Evolutionary conservation across 139 green algal genomes (phyloP), one percentile per base, ranked within the genome.

Genomic region (Auxenochlorella pyrenoidosa): DNA sequence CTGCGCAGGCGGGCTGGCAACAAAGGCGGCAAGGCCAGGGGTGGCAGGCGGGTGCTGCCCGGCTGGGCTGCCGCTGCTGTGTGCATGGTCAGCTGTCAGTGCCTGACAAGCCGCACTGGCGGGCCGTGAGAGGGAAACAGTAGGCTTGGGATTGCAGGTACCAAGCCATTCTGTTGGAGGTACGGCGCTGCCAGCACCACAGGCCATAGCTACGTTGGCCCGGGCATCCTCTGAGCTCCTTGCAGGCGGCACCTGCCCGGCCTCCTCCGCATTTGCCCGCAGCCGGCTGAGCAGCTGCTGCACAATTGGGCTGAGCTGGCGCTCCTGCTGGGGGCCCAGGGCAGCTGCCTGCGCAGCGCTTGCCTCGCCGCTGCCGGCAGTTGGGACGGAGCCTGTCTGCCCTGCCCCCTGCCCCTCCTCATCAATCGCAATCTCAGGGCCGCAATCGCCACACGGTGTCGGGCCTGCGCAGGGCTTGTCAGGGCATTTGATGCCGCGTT

Each of bases 251-350:
- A 38, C 36, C 71, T 78, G 73, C 73, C 44, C 24, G 13, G 41
- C 73, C 30, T n/a, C 73, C 2, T 12, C 73, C 4, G 73, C 73
- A 38, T 79, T 79, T 2, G 73, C 30, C 26, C 73, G 73, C 40
- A 79, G 40, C 24, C 73, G 41, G 73, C 73, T 79, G 8, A 79
- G 26, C 73, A 79, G 73, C 73, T 79, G 41, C 73, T 79, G 73
- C 40, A 79, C 73, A 5, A 79, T 79, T 26, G 73, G 73, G 73
- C 73, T 79, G 22, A 79, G 28, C 73, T 79, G 73, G 41, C 26
- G 41, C 73, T 59, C 41, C 41, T 54, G 73, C 24, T 10, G 66
- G 47, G 12, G 47, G 47, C 47, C 32, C 22, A n/a, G 12, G 41
- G 66, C 32, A n/a, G 66, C 66, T 75, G 47, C 47, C 66, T 71